Conservation (phyloP, 1,139 yeast genomes). For the Kazachstania sp. region DNA sequence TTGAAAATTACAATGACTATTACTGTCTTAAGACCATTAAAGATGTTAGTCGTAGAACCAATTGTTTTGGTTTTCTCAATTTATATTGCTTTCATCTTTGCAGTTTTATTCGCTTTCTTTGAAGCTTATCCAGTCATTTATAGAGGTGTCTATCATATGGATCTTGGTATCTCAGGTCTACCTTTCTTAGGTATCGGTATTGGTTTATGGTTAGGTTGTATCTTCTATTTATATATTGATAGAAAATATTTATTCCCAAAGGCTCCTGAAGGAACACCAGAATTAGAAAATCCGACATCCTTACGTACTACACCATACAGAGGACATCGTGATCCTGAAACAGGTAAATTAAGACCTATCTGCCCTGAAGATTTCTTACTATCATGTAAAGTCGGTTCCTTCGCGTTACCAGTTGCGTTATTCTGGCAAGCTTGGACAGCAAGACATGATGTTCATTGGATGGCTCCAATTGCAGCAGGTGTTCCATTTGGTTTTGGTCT, state of each 20-base stretch:
- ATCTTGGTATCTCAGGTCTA: constrained; percentile 52
- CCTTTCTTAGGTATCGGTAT: constrained; percentile 63
- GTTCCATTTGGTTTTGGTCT: constrained; percentile 70
- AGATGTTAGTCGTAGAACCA: constrained; percentile 61
- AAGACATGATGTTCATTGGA: constrained; percentile 59
- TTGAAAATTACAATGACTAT: constrained; percentile 35
- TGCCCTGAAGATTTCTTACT: constrained; percentile 39
- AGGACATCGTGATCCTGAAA: constrained; percentile 32
- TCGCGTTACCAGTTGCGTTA: constrained; percentile 56
- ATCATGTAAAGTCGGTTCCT: constrained; percentile 50
- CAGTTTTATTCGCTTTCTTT: constrained; percentile 67
- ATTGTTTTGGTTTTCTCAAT: constrained; percentile 58
- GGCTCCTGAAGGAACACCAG: constrained; percentile 51
- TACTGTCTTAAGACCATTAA: constrained; percentile 51
- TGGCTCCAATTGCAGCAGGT: constrained; percentile 68
- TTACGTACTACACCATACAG: constrained; percentile 23
- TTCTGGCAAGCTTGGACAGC: constrained; percentile 85
- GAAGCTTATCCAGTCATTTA: constrained; percentile 72
- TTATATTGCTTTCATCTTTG: constrained; percentile 64
- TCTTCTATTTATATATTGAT: constrained; percentile 44
- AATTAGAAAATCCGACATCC: constrained; percentile 21
- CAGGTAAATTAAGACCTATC: constrained; percentile 43
- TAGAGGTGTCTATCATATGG: constrained; percentile 52
- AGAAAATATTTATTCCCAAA: constrained; percentile 42
- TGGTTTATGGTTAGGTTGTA: constrained; percentile 50